Conservation (phyloP, 176 grass and related monocot species). For the Triticum timopheevii region DNA sequence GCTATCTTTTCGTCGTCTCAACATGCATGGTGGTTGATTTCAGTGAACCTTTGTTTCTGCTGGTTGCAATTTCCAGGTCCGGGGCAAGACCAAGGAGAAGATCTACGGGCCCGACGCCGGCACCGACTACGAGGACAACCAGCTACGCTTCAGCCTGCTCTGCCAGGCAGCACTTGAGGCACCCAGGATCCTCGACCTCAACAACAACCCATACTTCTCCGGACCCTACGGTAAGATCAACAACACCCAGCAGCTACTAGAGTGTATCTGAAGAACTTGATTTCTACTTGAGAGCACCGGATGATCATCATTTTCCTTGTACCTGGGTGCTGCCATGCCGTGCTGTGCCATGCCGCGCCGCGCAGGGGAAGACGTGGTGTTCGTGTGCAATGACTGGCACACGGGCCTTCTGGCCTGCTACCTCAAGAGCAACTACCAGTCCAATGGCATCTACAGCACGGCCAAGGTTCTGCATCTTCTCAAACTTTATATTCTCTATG, state of each 20-base stretch:
- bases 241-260: no score
- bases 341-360: no score
- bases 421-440: constrained; percentile 76
- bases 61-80: constrained; percentile 51
- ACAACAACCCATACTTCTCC: constrained; percentile 58
- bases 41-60: neutral
- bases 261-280: neutral
- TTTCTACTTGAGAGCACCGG: neutral
- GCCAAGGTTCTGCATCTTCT: constrained; percentile 54
- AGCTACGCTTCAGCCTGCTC: constrained; percentile 84
- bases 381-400: constrained; percentile 98
- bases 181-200: constrained; percentile 75
- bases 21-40: neutral
- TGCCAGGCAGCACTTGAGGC: constrained; percentile 86
- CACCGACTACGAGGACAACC: constrained; percentile 76
- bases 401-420: constrained; percentile 70
- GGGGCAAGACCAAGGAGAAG: constrained; percentile 93
- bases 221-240: constrained; percentile 69
- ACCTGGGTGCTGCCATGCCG: neutral
- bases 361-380: constrained; percentile 83
- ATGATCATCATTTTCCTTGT: constrained; percentile 13
- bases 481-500: neutral
- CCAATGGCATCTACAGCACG: constrained; percentile 68
- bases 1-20: neutral
- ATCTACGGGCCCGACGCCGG: constrained; percentile 86